A percentile compares a stretch with the other conserved stretches of the same genome.
phyloP scores from a whole-genome alignment of 805 yeast genomes.

The Starmerella floricola region DNA sequence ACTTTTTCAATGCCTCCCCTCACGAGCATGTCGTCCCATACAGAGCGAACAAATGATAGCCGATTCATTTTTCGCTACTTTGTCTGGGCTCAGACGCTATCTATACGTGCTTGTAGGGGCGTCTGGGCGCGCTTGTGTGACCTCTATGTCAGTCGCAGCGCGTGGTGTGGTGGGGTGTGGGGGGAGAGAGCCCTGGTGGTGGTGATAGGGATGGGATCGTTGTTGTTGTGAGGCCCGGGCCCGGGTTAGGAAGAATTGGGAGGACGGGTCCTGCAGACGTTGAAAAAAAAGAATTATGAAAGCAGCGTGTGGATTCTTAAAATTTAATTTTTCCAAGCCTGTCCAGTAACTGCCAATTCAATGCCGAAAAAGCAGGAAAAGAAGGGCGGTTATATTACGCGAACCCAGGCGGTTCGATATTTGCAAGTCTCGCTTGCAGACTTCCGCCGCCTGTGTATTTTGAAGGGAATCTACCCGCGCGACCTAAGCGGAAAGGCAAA shows the following conservation, averaged over 20 bases:
- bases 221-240: not conserved
- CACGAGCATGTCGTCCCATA: conserved; percentile 23
- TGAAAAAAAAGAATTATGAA: conserved; percentile 9
- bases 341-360: too few species aligned
- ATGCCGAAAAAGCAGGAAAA: conserved; percentile 20
- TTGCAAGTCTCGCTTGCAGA: conserved; percentile 90
- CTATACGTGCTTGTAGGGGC: too few species aligned
- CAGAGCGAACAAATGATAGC: conserved; percentile 20
- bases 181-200: too few species aligned
- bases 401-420: conserved; percentile 88
- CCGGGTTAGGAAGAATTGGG: not conserved
- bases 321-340: not conserved
- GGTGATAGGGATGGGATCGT: not conserved
- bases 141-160: too few species aligned
- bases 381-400: conserved; percentile 51
- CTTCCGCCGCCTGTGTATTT: conserved; percentile 85
- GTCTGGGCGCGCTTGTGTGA: too few species aligned
- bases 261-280: not conserved
- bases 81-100: too few species aligned
- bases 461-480: conserved; percentile 95
- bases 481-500: conserved; percentile 72
- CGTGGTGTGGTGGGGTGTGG: too few species aligned
- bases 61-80: conserved; percentile 6
- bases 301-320: not conserved
- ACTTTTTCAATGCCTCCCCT: conserved; percentile 22